Percentiles rank a stretch among this genome's conserved stretches.
Evolutionary conservation across 495 filamentous ascomycete species (phyloP).

Genomic region (Rusavskia elegans): DNA sequence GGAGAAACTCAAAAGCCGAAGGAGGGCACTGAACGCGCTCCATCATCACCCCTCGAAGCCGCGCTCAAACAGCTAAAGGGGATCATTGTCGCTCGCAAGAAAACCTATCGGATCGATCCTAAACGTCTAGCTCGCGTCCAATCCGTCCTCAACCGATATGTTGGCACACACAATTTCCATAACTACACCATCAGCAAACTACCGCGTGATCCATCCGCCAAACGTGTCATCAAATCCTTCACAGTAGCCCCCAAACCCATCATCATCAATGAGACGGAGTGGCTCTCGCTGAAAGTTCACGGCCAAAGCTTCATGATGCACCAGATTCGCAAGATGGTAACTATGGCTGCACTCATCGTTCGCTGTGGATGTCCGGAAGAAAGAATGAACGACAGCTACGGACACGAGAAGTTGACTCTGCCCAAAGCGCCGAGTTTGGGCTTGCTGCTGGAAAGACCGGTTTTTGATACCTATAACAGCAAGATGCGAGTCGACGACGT

Average conservation of each 20-base stretch:
- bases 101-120: slow-evolving; percentile 61
- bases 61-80: slow-evolving; percentile 61
- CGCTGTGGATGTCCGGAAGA: slow-evolving; percentile 56
- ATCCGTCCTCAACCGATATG: slow-evolving; percentile 49
- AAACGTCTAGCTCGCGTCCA: slow-evolving; percentile 57
- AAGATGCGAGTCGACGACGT: slow-evolving; percentile 35
- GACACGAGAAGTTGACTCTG: slow-evolving; percentile 53
- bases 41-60: slow-evolving; percentile 29
- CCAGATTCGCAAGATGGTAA: slow-evolving; percentile 98
- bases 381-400: slow-evolving; percentile 54
- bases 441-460: slow-evolving; percentile 72
- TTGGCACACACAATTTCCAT: slow-evolving; percentile 79
- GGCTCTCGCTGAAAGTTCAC: slow-evolving; percentile 89
- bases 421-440: slow-evolving; percentile 87
- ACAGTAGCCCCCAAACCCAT: slow-evolving; percentile 53
- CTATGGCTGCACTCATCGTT: slow-evolving; percentile 70
- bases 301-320: slow-evolving; percentile 99
- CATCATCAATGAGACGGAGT: slow-evolving; percentile 77
- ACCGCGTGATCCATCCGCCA: slow-evolving; percentile 61
- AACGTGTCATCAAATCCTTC: slow-evolving; percentile 83
- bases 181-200: slow-evolving; percentile 91
- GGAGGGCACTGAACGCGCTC: not conserved
- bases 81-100: slow-evolving; percentile 62
- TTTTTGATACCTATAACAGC: slow-evolving; percentile 75
- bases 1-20: not conserved